A percentile compares a stretch with the other conserved stretches of the same genome.
Conservation (phyloP, 768 basidiomycete species). For the Mycena latifolia region DNA sequence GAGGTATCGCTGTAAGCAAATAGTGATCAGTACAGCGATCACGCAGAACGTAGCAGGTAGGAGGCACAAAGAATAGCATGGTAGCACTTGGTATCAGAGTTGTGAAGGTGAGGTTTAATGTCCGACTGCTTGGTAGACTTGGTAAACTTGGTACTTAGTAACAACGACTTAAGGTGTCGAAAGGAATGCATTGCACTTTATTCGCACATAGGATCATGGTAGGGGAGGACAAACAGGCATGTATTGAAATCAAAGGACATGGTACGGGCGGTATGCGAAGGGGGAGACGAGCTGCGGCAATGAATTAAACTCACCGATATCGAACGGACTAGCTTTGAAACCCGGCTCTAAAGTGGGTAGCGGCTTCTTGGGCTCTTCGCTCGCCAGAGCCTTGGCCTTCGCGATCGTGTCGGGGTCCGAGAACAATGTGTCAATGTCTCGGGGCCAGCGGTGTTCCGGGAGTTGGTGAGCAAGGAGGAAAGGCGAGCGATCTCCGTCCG, state of each 20-base stretch:
- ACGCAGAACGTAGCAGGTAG: neutral
- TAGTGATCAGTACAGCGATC: neutral
- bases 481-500: neutral
- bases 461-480: neutral
- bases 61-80: neutral
- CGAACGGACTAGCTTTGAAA: conserved; percentile 37
- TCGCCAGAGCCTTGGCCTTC: neutral
- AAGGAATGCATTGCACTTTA: too few species aligned
- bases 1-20: conserved; percentile 37
- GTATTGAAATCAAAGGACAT: neutral
- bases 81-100: neutral
- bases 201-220: neutral
- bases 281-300: neutral
- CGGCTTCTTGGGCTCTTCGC: conserved; percentile 5
- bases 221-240: neutral
- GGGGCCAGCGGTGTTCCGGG: neutral
- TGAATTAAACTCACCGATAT: conserved; percentile 32
- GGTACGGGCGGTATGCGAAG: conserved; percentile 1
- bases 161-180: too few species aligned
- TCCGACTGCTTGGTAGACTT: too few species aligned
- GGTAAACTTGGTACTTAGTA: too few species aligned
- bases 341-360: conserved; percentile 30
- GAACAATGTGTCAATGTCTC: conserved; percentile 1
- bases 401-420: neutral
- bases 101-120: neutral